Percentiles rank a stretch among this genome's conserved stretches.
phyloP scores from a whole-genome alignment of 2,329 filamentous ascomycete species.

The Dichotomopilus funicola region DNA sequence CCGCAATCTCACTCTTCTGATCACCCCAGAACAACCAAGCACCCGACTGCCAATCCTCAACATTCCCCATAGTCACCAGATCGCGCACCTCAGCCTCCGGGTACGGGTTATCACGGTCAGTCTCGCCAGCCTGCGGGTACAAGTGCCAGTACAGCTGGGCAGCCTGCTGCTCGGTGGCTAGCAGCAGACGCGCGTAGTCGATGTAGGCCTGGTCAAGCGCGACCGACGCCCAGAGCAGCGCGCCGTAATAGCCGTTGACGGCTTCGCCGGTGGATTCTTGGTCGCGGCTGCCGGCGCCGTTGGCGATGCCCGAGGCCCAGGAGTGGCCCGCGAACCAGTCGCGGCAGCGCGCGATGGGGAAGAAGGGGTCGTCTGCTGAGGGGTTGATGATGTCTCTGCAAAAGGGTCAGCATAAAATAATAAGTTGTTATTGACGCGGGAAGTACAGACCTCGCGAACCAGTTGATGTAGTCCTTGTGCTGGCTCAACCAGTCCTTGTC shows the following conservation, averaged over 20 bases:
- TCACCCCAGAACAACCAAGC: conserved; percentile 1
- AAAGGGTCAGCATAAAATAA: background rate
- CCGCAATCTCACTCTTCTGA: background rate
- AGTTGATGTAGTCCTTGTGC: conserved; percentile 1
- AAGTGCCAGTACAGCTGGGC: conserved; percentile 1
- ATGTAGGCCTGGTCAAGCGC: background rate
- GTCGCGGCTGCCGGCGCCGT: background rate
- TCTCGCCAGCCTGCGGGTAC: background rate
- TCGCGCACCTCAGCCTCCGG: background rate
- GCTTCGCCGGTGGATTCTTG: background rate
- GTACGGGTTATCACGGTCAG: background rate
- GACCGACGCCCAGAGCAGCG: background rate
- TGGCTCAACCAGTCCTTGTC: background rate
- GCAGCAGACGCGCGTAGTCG: background rate
- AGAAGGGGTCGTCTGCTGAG: background rate
- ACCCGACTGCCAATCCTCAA: background rate
- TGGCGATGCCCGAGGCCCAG: background rate
- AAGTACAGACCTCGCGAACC: background rate
- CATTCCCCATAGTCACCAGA: background rate
- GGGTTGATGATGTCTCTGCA: conserved; percentile 1
- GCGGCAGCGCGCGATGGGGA: background rate
- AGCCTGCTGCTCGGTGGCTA: background rate
- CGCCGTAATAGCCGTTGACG: background rate
- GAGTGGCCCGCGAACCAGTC: background rate
- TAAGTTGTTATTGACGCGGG: too few relatives aligned